Base-by-base conservation (phyloP, 2,329 filamentous ascomycete species). In the Penicillium freii region DNA sequence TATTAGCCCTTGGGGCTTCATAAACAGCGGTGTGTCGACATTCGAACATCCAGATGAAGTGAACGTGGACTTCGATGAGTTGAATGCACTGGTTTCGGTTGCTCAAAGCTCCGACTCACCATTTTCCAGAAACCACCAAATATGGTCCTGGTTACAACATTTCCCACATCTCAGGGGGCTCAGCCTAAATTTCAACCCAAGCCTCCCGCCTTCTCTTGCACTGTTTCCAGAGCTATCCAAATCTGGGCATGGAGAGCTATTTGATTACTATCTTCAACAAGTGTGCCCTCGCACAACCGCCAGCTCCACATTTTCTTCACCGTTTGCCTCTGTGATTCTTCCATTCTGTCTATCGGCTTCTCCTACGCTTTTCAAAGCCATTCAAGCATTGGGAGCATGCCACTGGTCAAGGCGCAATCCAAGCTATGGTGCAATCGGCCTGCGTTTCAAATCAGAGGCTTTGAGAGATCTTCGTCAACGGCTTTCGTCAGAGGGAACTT, bases 191-290 rank as follows among this genome's bases (percentile, higher is more conserved):
- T 47, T 36, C 47, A 46, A 56, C 40, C 48, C 54, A 1, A 55
- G 19, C 6, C 66, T 61, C 8, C 48, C 47, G n/a, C 57, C 63
- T 1, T 56, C 62, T 7, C 59, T 71, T 23, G 60, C 70, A 13
- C 55, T 71, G 13, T 71, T 73, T 43, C 71, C 75, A 2, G 63
- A 69, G 34, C 45, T 74, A 2, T 62, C 67, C 15, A 65, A 64
- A 17, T 59, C 71, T 5, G 63, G 66, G 19, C 65, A 75, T 42
- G 66, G 63, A 4, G 65, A 68, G 40, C 59, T 77, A 7, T 68
- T 77, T 25, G 73, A 77, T 23, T 77, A 77, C 53, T 77, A 75
- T 59, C 67, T 76, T 6, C 69, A 71, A n/a, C 71, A 71, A 34
- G 67, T 77, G 6, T 77, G 75, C 51, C 75, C 75, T 29, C 70